Percentiles rank a stretch among this genome's conserved stretches.
These are phyloP conservation scores for Corymbia maculata DNA, from an alignment of 345 rosid species.

Conservation along the genomic window DNA sequence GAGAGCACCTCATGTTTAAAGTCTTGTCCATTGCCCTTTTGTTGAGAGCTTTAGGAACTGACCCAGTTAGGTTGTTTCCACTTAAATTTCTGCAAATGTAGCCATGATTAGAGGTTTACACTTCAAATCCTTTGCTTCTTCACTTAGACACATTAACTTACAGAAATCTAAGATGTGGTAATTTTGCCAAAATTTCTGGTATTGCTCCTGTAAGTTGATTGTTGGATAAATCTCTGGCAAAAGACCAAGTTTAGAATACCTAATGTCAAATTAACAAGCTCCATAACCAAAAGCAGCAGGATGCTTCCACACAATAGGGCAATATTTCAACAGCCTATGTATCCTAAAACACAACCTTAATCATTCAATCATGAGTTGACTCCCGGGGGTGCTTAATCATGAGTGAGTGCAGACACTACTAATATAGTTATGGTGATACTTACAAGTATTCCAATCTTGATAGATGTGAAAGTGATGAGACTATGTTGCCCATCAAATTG, in stretches of 20 bases:
- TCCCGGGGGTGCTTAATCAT: neutral
- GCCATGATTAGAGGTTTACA: neutral
- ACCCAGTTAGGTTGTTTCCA: neutral
- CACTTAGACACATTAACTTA: constrained; percentile 11
- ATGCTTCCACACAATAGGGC: neutral
- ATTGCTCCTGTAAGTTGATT: constrained; percentile 34
- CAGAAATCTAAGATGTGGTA: constrained; percentile 24
- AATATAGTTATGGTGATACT: neutral
- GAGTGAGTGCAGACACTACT: neutral
- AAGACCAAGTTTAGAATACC: neutral
- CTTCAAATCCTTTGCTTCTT: neutral
- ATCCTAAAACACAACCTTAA: neutral
- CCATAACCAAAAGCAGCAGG: too few species aligned
- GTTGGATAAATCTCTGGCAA: constrained; percentile 43
- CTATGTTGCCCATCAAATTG: neutral
- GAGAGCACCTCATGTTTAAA: neutral
- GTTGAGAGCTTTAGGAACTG: neutral
- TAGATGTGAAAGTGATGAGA: neutral
- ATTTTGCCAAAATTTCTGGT: constrained; percentile 17
- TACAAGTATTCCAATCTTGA: neutral
- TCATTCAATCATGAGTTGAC: neutral
- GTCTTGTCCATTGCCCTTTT: neutral
- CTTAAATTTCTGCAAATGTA: neutral
- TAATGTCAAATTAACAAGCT: neutral
- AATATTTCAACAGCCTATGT: neutral